Evolutionary conservation across 2,329 filamentous ascomycete genomes (phyloP).

Genomic region (Aspergillus puulaauensis): DNA sequence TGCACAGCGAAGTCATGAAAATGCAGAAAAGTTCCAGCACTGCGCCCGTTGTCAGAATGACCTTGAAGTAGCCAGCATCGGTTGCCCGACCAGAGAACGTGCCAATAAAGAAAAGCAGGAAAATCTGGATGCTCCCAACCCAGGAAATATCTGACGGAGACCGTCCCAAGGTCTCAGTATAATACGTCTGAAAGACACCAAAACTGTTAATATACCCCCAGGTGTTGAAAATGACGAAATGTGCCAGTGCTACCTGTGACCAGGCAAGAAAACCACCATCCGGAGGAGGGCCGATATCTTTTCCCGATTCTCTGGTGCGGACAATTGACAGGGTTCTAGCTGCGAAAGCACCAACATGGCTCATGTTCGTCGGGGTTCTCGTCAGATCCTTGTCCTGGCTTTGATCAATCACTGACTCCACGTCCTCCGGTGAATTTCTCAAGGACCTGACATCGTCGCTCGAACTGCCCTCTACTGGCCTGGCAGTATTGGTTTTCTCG

Average conservation of each 20-base stretch:
- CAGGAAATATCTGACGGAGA: slow-evolving; percentile 52
- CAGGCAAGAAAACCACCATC: slow-evolving; percentile 58
- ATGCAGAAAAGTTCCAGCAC: slow-evolving; percentile 48
- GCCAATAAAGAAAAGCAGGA: slow-evolving; percentile 51
- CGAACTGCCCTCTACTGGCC: slow-evolving; percentile 6
- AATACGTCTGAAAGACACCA: slow-evolving; percentile 57
- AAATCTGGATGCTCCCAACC: slow-evolving; percentile 54
- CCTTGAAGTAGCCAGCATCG: slow-evolving; percentile 53
- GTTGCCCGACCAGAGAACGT: slow-evolving; percentile 53
- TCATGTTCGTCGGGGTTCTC: slow-evolving; percentile 25
- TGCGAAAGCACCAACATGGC: slow-evolving; percentile 22
- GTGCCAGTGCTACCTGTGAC: slow-evolving; percentile 54
- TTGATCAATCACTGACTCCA: slow-evolving; percentile 20
- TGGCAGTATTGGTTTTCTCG: background rate
- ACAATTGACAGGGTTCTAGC: slow-evolving; percentile 36
- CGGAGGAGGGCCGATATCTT: slow-evolving; percentile 40
- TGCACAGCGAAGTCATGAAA: slow-evolving; percentile 52
- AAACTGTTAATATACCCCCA: slow-evolving; percentile 58
- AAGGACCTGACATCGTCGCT: slow-evolving; percentile 12
- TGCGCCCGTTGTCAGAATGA: slow-evolving; percentile 44
- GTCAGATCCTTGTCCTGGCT: slow-evolving; percentile 18
- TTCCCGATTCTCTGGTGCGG: slow-evolving; percentile 38
- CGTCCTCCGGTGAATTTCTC: slow-evolving; percentile 11
- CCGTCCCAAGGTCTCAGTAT: slow-evolving; percentile 41
- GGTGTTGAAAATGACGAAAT: slow-evolving; percentile 57